Conservation (phyloP, 495 filamentous ascomycete species). For the Pseudevernia furfuracea region DNA sequence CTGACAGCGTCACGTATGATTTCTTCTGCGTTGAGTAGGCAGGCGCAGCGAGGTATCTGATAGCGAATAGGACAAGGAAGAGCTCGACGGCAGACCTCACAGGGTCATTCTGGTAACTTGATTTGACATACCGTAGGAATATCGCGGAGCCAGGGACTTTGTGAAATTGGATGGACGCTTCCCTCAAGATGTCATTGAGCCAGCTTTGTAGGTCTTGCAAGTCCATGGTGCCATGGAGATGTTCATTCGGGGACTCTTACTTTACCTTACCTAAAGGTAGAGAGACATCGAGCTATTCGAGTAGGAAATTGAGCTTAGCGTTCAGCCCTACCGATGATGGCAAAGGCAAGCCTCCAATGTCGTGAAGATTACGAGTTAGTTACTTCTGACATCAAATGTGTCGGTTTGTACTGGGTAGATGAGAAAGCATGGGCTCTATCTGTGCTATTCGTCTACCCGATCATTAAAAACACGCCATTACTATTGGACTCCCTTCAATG, state of each 20-base stretch:
- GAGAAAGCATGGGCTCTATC: slow-evolving; percentile 13
- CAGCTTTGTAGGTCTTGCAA: slow-evolving; percentile 69
- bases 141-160: slow-evolving; percentile 90
- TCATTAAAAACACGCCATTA: slow-evolving; percentile 16
- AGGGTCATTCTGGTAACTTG: slow-evolving; percentile 95
- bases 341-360: too few species aligned
- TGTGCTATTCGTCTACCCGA: slow-evolving; percentile 10
- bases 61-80: slow-evolving; percentile 89
- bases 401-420: background rate
- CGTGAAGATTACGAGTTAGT: background rate
- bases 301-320: background rate
- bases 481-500: slow-evolving; percentile 2
- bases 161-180: slow-evolving; percentile 67
- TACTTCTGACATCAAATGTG: background rate
- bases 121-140: slow-evolving; percentile 86
- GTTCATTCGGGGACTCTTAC: too few species aligned
- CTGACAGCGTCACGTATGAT: slow-evolving; percentile 78
- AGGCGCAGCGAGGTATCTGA: slow-evolving; percentile 85
- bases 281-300: too few species aligned
- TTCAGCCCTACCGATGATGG: slow-evolving; percentile 3
- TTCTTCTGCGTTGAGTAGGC: slow-evolving; percentile 82
- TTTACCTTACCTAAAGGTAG: background rate
- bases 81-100: slow-evolving; percentile 89
- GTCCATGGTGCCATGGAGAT: slow-evolving; percentile 52
- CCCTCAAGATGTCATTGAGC: slow-evolving; percentile 55